A percentile compares a stretch with the other conserved stretches of the same genome.
These are phyloP conservation scores for Xerocomellus intermedius DNA, from an alignment of 768 basidiomycete genomes.

Conservation along the genomic window DNA sequence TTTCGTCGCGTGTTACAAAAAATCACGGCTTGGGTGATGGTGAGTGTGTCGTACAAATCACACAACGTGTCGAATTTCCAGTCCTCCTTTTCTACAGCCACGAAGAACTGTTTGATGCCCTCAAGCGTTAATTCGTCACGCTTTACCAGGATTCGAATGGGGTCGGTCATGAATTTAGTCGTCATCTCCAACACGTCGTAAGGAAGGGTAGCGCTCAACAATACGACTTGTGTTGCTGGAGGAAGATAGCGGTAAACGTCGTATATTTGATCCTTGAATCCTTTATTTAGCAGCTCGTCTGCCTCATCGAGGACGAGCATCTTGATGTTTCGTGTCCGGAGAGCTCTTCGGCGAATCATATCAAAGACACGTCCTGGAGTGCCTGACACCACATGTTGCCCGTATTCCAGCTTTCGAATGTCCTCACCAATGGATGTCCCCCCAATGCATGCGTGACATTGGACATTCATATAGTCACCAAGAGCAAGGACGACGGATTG, in stretches of 20 bases:
- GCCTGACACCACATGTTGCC: conserved; percentile 95
- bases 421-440: conserved; percentile 97
- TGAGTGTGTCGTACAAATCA: conserved; percentile 96
- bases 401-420: conserved; percentile 94
- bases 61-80: conserved; percentile 99
- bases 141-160: conserved; percentile 97
- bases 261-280: conserved; percentile 99
- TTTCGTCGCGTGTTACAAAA: conserved; percentile 98
- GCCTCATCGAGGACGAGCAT: conserved; percentile 95
- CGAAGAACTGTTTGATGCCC: conserved; percentile 95
- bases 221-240: conserved; percentile 94
- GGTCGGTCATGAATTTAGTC: conserved; percentile 99
- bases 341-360: conserved; percentile 93
- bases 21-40: conserved; percentile 98
- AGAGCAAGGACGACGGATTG: conserved; percentile 95
- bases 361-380: conserved; percentile 98
- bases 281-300: conserved; percentile 95
- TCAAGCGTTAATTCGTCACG: conserved; percentile 98
- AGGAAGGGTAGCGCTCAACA: conserved; percentile 93
- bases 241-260: conserved; percentile 98
- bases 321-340: conserved; percentile 96
- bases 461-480: conserved; percentile 99
- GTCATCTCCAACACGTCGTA: conserved; percentile 99
- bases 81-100: conserved; percentile 99
- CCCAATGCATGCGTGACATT: conserved; percentile 97